A percentile compares a stretch with the other conserved stretches of the same genome.
These are phyloP conservation scores for Chlorociboria aeruginascens DNA, from an alignment of 495 filamentous ascomycete species.

Conservation along the genomic window DNA sequence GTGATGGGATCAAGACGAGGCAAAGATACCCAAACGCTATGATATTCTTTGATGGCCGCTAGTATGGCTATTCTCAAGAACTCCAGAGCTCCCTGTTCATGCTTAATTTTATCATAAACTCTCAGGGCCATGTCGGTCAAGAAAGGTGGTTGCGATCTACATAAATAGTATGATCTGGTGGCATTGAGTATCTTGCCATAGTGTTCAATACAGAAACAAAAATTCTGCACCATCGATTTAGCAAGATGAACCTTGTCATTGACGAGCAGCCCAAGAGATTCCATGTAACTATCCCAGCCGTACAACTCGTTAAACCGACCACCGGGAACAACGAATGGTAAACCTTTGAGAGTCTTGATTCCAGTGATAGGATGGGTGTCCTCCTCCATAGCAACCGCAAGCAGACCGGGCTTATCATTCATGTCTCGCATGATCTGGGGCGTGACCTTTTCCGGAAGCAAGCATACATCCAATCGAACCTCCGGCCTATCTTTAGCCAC, in stretches of 20 bases:
- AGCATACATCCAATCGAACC: constrained; percentile 73
- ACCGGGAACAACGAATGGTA: constrained; percentile 92
- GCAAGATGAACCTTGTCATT: constrained; percentile 73
- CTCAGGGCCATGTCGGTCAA: constrained; percentile 93
- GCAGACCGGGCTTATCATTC: constrained; percentile 73
- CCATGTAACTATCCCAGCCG: constrained; percentile 97
- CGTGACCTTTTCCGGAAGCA: constrained; percentile 60
- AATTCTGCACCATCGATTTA: constrained; percentile 88
- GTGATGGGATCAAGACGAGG: constrained; percentile 70
- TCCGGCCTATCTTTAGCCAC: constrained; percentile 66
- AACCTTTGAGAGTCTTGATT: constrained; percentile 54
- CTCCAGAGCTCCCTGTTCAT: constrained; percentile 60
- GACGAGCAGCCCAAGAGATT: constrained; percentile 71
- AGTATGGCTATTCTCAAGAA: constrained; percentile 69
- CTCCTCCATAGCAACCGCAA: constrained; percentile 84
- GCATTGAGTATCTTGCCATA: constrained; percentile 98
- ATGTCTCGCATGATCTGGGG: constrained; percentile 59
- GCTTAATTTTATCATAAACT: constrained; percentile 77
- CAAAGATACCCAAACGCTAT: constrained; percentile 74
- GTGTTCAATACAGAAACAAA: constrained; percentile 95
- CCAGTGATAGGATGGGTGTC: constrained; percentile 49
- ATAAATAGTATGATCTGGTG: constrained; percentile 89
- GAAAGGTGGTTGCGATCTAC: constrained; percentile 89
- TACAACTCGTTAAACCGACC: constrained; percentile 97
- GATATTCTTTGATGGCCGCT: constrained; percentile 94